Percentiles rank a stretch among this genome's conserved stretches.
phyloP scores from a whole-genome alignment of 148 eudicot species.

The Talinum fruticosum region DNA sequence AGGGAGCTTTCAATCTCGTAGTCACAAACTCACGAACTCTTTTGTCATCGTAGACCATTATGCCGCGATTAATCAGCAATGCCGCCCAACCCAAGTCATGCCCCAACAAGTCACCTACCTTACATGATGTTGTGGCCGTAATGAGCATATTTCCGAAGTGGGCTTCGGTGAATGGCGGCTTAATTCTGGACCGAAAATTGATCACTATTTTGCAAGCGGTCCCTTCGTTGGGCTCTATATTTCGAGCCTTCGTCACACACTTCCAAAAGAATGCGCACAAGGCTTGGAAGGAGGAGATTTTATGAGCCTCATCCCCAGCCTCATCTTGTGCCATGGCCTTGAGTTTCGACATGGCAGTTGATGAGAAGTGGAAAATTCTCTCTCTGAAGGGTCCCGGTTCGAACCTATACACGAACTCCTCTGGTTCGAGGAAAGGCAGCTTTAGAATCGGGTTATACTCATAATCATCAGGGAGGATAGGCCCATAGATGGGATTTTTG shows the following conservation, averaged over 20 bases:
- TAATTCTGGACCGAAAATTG: conserved; percentile 49
- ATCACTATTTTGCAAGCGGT: conserved; percentile 63
- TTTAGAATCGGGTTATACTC: conserved; percentile 26
- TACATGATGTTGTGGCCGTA: conserved; percentile 19
- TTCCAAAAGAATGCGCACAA: conserved; percentile 16
- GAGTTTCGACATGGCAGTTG: conserved; percentile 38
- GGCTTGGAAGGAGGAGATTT: conserved; percentile 26
- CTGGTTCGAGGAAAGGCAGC: conserved; percentile 39
- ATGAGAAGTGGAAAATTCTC: conserved; percentile 57
- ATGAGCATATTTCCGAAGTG: conserved; percentile 43
- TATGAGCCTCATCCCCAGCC: neutral
- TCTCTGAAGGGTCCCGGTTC: conserved; percentile 39
- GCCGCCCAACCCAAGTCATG: conserved; percentile 40
- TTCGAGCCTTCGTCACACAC: conserved; percentile 15
- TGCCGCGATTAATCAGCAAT: conserved; percentile 27
- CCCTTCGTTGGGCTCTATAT: conserved; percentile 26
- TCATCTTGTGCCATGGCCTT: conserved; percentile 45
- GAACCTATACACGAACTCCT: conserved; percentile 16
- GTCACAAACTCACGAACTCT: neutral
- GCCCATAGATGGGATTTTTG: neutral
- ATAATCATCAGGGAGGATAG: conserved; percentile 19
- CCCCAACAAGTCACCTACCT: conserved; percentile 43
- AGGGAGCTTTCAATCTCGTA: neutral
- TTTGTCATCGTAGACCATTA: conserved; percentile 41
- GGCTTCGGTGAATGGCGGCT: conserved; percentile 32